These are phyloP conservation scores for Thoreauomyces humboldtii DNA, from an alignment of 192 early-diverging fungal species.

Conservation along the genomic window DNA sequence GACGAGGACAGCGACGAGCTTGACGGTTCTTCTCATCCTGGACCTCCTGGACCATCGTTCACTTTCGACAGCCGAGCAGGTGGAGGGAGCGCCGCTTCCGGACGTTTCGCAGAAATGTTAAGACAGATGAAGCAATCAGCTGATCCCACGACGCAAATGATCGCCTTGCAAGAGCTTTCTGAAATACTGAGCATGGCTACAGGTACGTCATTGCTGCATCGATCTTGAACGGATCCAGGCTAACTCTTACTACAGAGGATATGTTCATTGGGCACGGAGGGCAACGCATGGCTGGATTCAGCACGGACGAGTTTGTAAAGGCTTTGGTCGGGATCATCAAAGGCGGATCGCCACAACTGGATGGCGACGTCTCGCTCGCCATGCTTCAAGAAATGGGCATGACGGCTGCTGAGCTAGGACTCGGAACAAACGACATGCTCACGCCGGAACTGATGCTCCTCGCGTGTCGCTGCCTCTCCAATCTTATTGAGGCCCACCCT, in stretches of 20 bases:
- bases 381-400: slow-evolving; percentile 37
- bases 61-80: too few species aligned
- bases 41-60: too few species aligned
- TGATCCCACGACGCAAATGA: slow-evolving; percentile 67
- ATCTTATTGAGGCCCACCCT: slow-evolving; percentile 87
- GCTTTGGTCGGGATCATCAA: slow-evolving; percentile 65
- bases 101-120: slow-evolving; percentile 59
- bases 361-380: slow-evolving; percentile 26
- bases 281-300: slow-evolving; percentile 47
- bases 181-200: slow-evolving; percentile 75
- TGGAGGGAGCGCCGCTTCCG: too few species aligned
- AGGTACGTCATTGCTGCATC: slow-evolving; percentile 58
- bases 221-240: too few species aligned
- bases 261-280: slow-evolving; percentile 50
- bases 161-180: slow-evolving; percentile 83
- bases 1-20: too few species aligned
- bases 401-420: slow-evolving; percentile 36
- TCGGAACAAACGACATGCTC: slow-evolving; percentile 25
- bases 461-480: slow-evolving; percentile 85
- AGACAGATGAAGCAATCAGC: slow-evolving; percentile 52
- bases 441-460: slow-evolving; percentile 82
- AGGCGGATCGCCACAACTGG: slow-evolving; percentile 21
- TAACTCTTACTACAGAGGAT: slow-evolving; percentile 31
- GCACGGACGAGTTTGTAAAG: slow-evolving; percentile 63
- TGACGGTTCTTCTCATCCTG: too few species aligned